Evolutionary conservation across 2,329 filamentous ascomycete species (phyloP), one percentile per base, ranked within the genome.

Genomic region (Penicillium sp.): DNA sequence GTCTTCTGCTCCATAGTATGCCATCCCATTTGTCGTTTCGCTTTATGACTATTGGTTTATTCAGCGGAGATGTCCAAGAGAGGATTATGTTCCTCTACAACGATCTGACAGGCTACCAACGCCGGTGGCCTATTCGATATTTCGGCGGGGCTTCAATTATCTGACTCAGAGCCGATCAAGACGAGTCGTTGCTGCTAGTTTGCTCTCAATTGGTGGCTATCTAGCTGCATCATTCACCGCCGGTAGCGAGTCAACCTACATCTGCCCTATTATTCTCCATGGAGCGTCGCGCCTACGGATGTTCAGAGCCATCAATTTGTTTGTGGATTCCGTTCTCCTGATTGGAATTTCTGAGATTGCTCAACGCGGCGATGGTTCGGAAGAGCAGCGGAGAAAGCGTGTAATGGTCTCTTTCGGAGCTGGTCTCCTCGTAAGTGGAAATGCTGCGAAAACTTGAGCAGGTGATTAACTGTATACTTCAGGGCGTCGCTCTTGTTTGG

Each of bases 161-260:
- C 35, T 68, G 16, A 59, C 63, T 1, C 57, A 59, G 18, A 62
- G 59, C 18, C 62, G 58, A 7, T 60, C 62, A 21, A 57, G 65
- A 39, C 69, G 66, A 41, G 27, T 74, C 1, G 51, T 69, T 14
- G 56, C 69, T 0, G 60, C 69, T 1, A 43, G 57, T 4, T 43
- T 71, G 6, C 46, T 75, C 4, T 58, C 63, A 19, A 29, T 67
- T 6, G 67, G 69, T 6, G 67, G 68, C 4, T 54, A 68, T 27
- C 38, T 69, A 20, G 59, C 62, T 4, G 50, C 64, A 10, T 56
- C 58, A 2, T 57, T 70, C 11, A 56, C 62, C 6, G 44, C 54
- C 26, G 64, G 60, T 30, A 66, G 62, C 11, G 51, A 57, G 27
- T 74, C 73, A 11, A 75, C 72, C 3, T 73, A 73, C 41, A 73